Conservation (phyloP, 345 rosid species). For the Pistacia vera region DNA sequence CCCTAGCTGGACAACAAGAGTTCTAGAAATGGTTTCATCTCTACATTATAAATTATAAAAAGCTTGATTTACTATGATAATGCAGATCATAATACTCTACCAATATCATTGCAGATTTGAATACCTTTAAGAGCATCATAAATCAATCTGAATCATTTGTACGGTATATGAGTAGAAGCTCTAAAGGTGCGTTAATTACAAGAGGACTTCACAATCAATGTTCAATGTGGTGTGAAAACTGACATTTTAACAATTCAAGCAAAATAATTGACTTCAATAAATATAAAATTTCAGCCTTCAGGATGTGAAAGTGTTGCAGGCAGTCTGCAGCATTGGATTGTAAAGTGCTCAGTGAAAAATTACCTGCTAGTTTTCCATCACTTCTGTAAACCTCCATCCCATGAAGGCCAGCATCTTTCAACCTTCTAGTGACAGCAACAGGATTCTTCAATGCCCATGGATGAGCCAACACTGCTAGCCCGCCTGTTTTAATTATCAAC, state of each 20-base stretch:
- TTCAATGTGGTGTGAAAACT: background rate
- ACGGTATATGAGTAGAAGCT: background rate
- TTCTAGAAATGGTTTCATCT: background rate
- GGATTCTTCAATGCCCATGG: slow-evolving; percentile 96
- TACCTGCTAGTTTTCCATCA: slow-evolving; percentile 82
- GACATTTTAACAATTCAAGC: background rate
- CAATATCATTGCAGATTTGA: background rate
- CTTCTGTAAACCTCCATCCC: slow-evolving; percentile 91
- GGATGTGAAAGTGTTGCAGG: background rate
- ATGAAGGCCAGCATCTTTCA: slow-evolving; percentile 87
- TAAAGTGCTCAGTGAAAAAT: background rate
- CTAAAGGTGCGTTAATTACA: background rate
- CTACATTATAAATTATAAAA: background rate
- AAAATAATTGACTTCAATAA: background rate
- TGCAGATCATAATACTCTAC: background rate
- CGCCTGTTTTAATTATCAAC: slow-evolving; percentile 77
- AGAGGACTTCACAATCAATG: background rate
- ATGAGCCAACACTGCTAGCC: slow-evolving; percentile 95
- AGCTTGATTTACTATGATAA: background rate
- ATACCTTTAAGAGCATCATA: background rate
- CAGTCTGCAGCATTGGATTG: background rate
- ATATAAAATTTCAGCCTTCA: background rate
- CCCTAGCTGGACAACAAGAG: background rate
- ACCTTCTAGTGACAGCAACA: slow-evolving; percentile 51
- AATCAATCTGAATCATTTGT: background rate